Evolutionary conservation across 2,329 filamentous ascomycete genomes (phyloP).

Genomic region (Dothideomycetes sp.): DNA sequence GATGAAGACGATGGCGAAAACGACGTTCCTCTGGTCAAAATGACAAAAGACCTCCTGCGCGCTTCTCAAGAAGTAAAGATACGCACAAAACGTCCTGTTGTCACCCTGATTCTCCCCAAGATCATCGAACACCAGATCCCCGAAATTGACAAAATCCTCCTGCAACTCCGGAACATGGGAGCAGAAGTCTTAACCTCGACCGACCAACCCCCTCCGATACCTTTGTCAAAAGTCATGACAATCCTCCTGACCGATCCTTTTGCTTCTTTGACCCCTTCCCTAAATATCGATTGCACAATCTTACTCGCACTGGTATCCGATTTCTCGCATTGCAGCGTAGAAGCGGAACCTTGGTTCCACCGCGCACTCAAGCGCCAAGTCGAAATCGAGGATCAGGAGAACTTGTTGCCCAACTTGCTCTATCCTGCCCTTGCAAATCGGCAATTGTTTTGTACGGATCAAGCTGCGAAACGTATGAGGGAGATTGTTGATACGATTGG

Average conservation of each 20-base stretch:
- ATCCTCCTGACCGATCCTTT: slow-evolving; percentile 33
- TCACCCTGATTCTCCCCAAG: slow-evolving; percentile 54
- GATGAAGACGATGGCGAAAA: slow-evolving; percentile 44
- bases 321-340: slow-evolving; percentile 51
- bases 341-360: slow-evolving; percentile 46
- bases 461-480: slow-evolving; percentile 57
- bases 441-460: slow-evolving; percentile 55
- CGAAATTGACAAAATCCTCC: slow-evolving; percentile 49
- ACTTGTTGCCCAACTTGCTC: slow-evolving; percentile 51
- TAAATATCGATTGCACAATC: slow-evolving; percentile 61
- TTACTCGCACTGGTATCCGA: slow-evolving; percentile 66
- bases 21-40: slow-evolving; percentile 50
- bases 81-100: slow-evolving; percentile 49
- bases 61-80: slow-evolving; percentile 50
- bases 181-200: slow-evolving; percentile 26
- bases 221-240: slow-evolving; percentile 21
- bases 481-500: slow-evolving; percentile 57
- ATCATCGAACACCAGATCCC: slow-evolving; percentile 41
- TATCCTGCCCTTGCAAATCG: slow-evolving; percentile 52
- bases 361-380: slow-evolving; percentile 56
- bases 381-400: slow-evolving; percentile 52
- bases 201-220: background rate
- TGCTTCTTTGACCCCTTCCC: slow-evolving; percentile 29
- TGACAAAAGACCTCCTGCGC: slow-evolving; percentile 48
- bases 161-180: slow-evolving; percentile 46